Evolutionary conservation across 306 rosid species (phyloP).

Genomic region (Quercus alba): DNA sequence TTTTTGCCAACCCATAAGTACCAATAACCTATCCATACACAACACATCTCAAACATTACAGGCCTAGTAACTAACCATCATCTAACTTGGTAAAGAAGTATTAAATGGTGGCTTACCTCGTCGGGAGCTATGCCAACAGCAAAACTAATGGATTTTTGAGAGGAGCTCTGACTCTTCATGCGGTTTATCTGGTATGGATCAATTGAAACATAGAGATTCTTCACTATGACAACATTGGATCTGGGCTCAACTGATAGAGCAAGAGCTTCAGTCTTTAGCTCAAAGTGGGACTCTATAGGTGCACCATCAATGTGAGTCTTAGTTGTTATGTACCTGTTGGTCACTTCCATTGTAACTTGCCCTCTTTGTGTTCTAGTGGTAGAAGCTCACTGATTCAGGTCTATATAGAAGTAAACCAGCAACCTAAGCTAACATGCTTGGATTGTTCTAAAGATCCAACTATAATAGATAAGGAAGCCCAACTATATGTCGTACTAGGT

Average conservation of each 20-base stretch:
- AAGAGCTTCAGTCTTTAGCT: constrained; percentile 36
- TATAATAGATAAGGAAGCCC: too few species aligned
- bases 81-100: too few species aligned
- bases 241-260: constrained; percentile 24
- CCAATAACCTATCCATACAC: constrained; percentile 43
- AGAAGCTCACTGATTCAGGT: not conserved
- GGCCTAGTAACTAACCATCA: not conserved
- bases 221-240: constrained; percentile 44
- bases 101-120: constrained; percentile 28
- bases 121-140: constrained; percentile 38
- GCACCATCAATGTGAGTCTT: constrained; percentile 40
- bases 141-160: constrained; percentile 30
- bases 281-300: constrained; percentile 54
- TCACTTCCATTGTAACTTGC: constrained; percentile 46
- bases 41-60: not conserved
- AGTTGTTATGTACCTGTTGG: constrained; percentile 40
- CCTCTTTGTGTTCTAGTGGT: not conserved
- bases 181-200: constrained; percentile 67
- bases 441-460: too few species aligned
- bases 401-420: not conserved
- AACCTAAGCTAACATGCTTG: not conserved
- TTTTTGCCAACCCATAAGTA: constrained; percentile 47
- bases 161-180: constrained; percentile 47
- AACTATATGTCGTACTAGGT: too few species aligned
- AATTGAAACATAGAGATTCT: constrained; percentile 56